Percentiles rank a stretch among this genome's conserved stretches.
Conservation (phyloP, 306 rosid species). For the Castanea sativa region DNA sequence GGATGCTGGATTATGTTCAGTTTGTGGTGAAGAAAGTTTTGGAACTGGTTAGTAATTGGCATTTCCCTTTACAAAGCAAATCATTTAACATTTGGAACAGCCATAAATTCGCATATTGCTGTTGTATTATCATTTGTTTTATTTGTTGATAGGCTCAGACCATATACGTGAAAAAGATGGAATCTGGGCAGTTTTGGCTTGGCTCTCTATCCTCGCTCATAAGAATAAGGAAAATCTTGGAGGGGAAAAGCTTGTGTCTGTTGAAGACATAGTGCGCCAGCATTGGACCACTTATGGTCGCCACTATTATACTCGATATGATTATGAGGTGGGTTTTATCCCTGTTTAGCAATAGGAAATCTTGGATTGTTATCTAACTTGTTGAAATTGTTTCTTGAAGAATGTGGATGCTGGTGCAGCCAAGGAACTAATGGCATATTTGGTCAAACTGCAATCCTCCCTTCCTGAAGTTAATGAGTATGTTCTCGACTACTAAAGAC, state of each 20-base stretch:
- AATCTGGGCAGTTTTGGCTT: slow-evolving; percentile 99
- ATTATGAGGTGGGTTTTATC: slow-evolving; percentile 65
- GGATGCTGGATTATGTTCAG: slow-evolving; percentile 93
- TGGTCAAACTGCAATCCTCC: slow-evolving; percentile 90
- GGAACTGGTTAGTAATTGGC: slow-evolving; percentile 75
- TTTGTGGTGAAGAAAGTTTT: slow-evolving; percentile 99
- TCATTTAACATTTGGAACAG: neutral
- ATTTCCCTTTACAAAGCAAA: slow-evolving; percentile 14
- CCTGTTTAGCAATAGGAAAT: slow-evolving; percentile 4
- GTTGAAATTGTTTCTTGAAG: slow-evolving; percentile 39
- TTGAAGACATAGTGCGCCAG: slow-evolving; percentile 93
- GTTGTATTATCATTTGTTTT: slow-evolving; percentile 20
- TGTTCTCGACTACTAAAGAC: slow-evolving; percentile 8
- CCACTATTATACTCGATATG: slow-evolving; percentile 95
- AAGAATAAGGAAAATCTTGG: slow-evolving; percentile 82
- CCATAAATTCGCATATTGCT: neutral
- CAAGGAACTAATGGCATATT: slow-evolving; percentile 80
- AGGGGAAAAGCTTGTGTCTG: slow-evolving; percentile 77
- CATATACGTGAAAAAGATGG: slow-evolving; percentile 99
- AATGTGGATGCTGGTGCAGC: slow-evolving; percentile 97
- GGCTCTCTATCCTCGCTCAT: slow-evolving; percentile 81
- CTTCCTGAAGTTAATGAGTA: slow-evolving; percentile 84
- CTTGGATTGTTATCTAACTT: slow-evolving; percentile 18
- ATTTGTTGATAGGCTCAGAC: slow-evolving; percentile 73
- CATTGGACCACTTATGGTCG: slow-evolving; percentile 96